phyloP scores from a whole-genome alignment of 306 rosid genomes.

The Nissolia schottii region DNA sequence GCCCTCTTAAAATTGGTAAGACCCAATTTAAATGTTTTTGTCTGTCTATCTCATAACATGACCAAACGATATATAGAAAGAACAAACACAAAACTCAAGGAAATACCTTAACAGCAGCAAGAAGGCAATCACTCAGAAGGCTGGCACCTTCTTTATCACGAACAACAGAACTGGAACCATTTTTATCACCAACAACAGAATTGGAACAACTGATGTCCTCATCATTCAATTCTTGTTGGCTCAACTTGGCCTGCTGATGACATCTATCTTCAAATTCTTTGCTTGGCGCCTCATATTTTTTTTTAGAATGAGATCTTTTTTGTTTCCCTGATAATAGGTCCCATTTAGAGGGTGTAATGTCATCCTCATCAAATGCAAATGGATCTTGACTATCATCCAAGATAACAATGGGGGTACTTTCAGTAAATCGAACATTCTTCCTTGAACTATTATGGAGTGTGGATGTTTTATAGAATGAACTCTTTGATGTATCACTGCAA shows the following conservation, averaged over 20 bases:
- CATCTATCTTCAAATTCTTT: constrained; percentile 49
- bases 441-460: constrained; percentile 32
- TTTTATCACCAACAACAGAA: constrained; percentile 43
- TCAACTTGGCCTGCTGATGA: constrained; percentile 47
- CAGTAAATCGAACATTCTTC: constrained; percentile 40
- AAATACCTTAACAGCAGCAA: constrained; percentile 71
- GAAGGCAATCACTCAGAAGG: constrained; percentile 83
- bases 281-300: constrained; percentile 19
- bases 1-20: too few species aligned
- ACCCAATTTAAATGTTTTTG: too few species aligned
- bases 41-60: too few species aligned
- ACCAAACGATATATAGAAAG: too few species aligned
- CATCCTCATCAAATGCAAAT: constrained; percentile 96
- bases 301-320: constrained; percentile 36
- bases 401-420: constrained; percentile 33
- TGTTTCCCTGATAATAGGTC: constrained; percentile 74
- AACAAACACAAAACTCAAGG: constrained; percentile 2
- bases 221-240: constrained; percentile 48
- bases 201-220: constrained; percentile 41
- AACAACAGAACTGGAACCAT: constrained; percentile 43
- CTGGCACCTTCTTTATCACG: constrained; percentile 44
- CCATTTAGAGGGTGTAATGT: constrained; percentile 83
- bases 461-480: constrained; percentile 34
- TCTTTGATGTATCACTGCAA: constrained; percentile 54
- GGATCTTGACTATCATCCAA: constrained; percentile 74